These are phyloP conservation scores for Rhodotorula sp. DNA, from an alignment of 1,284 basidiomycete species.

Conservation along the genomic window DNA sequence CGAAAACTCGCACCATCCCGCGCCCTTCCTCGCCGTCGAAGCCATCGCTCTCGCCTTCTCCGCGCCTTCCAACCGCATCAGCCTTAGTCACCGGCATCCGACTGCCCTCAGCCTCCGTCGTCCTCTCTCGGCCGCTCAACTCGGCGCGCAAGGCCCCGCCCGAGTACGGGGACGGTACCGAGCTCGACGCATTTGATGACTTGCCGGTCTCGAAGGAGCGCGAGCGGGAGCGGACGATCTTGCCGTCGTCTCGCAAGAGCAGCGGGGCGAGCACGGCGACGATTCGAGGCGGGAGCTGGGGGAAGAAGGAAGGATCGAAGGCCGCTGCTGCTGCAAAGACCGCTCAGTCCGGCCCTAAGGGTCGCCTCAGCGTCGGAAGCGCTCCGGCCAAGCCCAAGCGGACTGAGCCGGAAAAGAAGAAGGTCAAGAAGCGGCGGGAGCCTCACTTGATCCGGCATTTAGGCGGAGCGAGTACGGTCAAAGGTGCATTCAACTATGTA, in stretches of 20 bases:
- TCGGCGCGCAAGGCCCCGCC: conserved; percentile 56
- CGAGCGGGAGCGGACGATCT: conserved; percentile 63
- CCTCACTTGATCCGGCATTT: conserved; percentile 85
- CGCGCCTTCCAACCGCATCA: background rate
- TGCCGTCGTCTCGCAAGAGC: conserved; percentile 2
- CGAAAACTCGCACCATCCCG: background rate
- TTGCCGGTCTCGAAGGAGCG: conserved; percentile 68
- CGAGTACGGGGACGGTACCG: conserved; percentile 86
- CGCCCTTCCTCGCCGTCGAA: conserved; percentile 49
- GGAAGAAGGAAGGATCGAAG: conserved; percentile 52
- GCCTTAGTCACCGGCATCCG: conserved; percentile 40
- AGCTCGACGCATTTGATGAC: conserved; percentile 87
- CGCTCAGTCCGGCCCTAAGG: background rate
- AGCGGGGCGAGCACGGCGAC: conserved; percentile 10
- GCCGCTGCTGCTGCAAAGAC: conserved; percentile 5
- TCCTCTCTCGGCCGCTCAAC: conserved; percentile 44
- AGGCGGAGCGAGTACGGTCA: conserved; percentile 63
- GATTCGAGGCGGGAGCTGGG: conserved; percentile 1
- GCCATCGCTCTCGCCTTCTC: conserved; percentile 50
- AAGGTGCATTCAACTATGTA: conserved; percentile 60
- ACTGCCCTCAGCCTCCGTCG: conserved; percentile 48
- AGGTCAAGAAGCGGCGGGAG: conserved; percentile 51
- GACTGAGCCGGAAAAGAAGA: conserved; percentile 48
- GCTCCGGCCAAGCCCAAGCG: conserved; percentile 18
- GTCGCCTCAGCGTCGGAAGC: background rate